Conservation (phyloP, 2,329 filamentous ascomycete species). For the Immersiporthe knoxdaviesiana region DNA sequence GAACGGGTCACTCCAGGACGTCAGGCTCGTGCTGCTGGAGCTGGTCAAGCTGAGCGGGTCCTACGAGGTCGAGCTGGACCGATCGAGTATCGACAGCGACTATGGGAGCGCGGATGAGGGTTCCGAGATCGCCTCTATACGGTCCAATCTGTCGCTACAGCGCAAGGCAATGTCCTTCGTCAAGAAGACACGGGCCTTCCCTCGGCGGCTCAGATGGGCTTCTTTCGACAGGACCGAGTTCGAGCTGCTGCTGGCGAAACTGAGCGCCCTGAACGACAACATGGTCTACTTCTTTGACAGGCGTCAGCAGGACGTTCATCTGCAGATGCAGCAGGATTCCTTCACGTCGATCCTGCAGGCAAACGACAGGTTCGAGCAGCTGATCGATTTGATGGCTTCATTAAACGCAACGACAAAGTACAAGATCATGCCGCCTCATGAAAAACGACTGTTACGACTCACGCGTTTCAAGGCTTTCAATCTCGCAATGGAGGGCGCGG, state of each 20-base stretch:
- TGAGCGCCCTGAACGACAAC: slow-evolving; percentile 17
- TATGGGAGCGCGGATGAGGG: background rate
- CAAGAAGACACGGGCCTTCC: slow-evolving; percentile 16
- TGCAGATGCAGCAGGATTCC: slow-evolving; percentile 14
- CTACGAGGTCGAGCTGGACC: slow-evolving; percentile 8
- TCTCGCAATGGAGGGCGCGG: slow-evolving; percentile 1
- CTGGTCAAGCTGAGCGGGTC: slow-evolving; percentile 14
- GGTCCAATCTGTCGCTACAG: slow-evolving; percentile 1
- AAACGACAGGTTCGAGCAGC: slow-evolving; percentile 14
- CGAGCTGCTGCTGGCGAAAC: slow-evolving; percentile 12
- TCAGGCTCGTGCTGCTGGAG: slow-evolving; percentile 14
- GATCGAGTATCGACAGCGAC: background rate
- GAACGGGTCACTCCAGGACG: slow-evolving; percentile 19
- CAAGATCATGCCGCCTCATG: background rate
- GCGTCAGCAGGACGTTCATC: slow-evolving; percentile 17
- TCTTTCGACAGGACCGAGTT: slow-evolving; percentile 15
- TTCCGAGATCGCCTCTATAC: background rate
- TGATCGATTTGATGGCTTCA: slow-evolving; percentile 14
- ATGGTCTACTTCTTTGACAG: slow-evolving; percentile 16
- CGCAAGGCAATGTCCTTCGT: slow-evolving; percentile 16
- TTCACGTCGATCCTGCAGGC: slow-evolving; percentile 19
- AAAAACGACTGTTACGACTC: slow-evolving; percentile 8
- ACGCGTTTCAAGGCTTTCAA: slow-evolving; percentile 20
- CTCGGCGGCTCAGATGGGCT: slow-evolving; percentile 10
- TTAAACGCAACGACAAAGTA: slow-evolving; percentile 10